phyloP scores from a whole-genome alignment of 495 filamentous ascomycete genomes.

The Friedmanniomyces endolithicus region DNA sequence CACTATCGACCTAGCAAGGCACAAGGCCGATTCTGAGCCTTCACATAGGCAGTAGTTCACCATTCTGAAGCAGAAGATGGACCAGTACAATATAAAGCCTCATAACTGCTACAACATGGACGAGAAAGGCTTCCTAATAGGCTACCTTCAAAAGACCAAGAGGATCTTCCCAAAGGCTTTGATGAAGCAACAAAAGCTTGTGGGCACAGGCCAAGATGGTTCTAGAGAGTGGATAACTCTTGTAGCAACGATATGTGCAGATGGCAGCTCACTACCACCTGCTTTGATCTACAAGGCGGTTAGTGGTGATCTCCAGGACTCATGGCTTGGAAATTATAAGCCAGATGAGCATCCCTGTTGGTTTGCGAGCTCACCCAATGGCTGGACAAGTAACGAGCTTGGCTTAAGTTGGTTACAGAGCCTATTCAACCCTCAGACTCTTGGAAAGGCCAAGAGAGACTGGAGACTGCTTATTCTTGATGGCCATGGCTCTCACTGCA shows the following conservation, averaged over 20 bases:
- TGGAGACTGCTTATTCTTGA: background rate
- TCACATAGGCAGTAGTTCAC: background rate
- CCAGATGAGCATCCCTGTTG: background rate
- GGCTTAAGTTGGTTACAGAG: constrained; percentile 1
- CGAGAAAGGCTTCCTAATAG: constrained; percentile 24
- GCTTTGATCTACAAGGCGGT: background rate
- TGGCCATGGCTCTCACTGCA: constrained; percentile 1
- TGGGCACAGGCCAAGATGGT: background rate
- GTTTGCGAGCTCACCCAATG: constrained; percentile 2
- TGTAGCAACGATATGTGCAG: background rate
- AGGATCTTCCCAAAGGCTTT: background rate
- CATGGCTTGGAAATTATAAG: background rate
- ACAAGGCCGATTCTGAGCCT: background rate
- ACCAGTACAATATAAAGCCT: constrained; percentile 16
- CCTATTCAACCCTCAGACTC: background rate
- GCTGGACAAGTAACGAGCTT: constrained; percentile 5
- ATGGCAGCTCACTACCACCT: constrained; percentile 2
- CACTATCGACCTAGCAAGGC: background rate
- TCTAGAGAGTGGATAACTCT: constrained; percentile 2
- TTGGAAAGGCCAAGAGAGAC: background rate
- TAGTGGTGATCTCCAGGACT: background rate
- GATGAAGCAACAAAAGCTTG: background rate
- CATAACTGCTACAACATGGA: constrained; percentile 21
- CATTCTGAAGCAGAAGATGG: constrained; percentile 9
- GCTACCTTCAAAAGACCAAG: background rate